phyloP scores from a whole-genome alignment of 257 asterid species.

The Gynochthodes officinalis region DNA sequence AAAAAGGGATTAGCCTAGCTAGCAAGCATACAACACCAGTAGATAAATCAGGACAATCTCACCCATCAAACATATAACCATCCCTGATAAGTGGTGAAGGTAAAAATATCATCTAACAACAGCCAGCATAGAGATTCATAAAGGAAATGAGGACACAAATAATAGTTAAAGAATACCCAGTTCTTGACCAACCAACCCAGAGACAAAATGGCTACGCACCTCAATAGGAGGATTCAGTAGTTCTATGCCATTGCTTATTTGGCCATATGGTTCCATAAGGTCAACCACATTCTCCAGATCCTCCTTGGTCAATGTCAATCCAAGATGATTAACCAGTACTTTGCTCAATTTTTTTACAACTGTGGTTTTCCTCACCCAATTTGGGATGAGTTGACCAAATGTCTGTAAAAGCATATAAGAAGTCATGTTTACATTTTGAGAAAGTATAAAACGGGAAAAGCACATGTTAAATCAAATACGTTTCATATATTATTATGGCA shows the following conservation, averaged over 20 bases:
- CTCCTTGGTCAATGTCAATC: conserved; percentile 74
- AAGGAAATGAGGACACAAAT: not conserved
- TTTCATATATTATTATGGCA: not conserved
- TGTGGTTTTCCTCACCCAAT: conserved; percentile 74
- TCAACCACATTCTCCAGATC: conserved; percentile 90
- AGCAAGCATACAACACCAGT: not conserved
- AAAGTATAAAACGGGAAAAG: not conserved
- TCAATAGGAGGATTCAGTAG: conserved; percentile 76
- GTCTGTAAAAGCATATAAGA: conserved; percentile 50
- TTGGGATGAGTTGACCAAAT: conserved; percentile 59
- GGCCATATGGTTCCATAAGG: conserved; percentile 96
- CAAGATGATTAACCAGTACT: conserved; percentile 82
- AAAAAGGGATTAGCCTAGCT: not conserved
- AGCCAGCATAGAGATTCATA: not conserved
- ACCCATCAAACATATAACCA: not conserved
- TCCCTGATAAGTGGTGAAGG: not conserved
- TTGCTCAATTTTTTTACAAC: conserved; percentile 52
- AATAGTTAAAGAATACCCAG: not conserved
- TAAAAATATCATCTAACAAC: not conserved
- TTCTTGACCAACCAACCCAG: not conserved
- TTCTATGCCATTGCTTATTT: conserved; percentile 77
- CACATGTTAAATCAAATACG: not conserved
- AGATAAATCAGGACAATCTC: not conserved
- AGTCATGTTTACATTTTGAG: conserved; percentile 13
- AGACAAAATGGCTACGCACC: conserved; percentile 44